phyloP scores from a whole-genome alignment of 108 stramenopile species.

The Skeletonema menzelii region DNA sequence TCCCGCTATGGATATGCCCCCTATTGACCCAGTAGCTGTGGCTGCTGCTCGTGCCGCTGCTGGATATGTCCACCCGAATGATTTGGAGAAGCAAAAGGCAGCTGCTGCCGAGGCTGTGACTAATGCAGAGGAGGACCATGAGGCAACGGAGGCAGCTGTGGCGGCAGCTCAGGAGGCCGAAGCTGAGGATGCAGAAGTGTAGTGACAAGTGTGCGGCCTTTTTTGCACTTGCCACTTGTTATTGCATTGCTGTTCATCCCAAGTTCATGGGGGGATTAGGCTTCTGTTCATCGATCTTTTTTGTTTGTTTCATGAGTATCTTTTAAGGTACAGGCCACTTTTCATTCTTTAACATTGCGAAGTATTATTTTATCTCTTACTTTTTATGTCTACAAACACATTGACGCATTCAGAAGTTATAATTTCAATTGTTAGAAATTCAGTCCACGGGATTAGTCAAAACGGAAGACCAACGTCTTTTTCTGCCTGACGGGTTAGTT shows the following conservation, averaged over 20 bases:
- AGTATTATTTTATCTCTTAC: too few species aligned
- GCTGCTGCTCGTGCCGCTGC: conserved; percentile 10
- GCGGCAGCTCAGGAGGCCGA: conserved; percentile 36
- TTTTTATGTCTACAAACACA: too few species aligned
- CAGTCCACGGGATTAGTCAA: too few species aligned
- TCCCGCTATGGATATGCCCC: conserved; percentile 32
- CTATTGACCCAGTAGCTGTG: conserved; percentile 26
- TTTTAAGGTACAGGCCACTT: background rate
- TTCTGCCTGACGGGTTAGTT: too few species aligned
- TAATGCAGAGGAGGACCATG: conserved; percentile 8
- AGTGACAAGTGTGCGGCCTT: background rate
- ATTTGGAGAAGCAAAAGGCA: conserved; percentile 15
- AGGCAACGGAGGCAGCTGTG: conserved; percentile 18
- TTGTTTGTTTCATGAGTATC: conserved; percentile 1
- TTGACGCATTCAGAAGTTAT: background rate
- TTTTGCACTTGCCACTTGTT: background rate
- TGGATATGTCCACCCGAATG: conserved; percentile 40
- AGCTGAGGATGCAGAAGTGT: conserved; percentile 2
- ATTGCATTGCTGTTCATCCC: background rate
- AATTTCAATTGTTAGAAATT: background rate
- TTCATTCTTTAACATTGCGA: background rate
- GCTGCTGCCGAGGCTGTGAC: background rate
- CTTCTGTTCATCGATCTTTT: background rate
- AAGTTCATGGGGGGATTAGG: background rate
- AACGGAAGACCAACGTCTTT: too few species aligned